A percentile compares a stretch with the other conserved stretches of the same genome.
phyloP scores from a whole-genome alignment of 2,329 filamentous ascomycete genomes.

The Paecilomyces variotii region DNA sequence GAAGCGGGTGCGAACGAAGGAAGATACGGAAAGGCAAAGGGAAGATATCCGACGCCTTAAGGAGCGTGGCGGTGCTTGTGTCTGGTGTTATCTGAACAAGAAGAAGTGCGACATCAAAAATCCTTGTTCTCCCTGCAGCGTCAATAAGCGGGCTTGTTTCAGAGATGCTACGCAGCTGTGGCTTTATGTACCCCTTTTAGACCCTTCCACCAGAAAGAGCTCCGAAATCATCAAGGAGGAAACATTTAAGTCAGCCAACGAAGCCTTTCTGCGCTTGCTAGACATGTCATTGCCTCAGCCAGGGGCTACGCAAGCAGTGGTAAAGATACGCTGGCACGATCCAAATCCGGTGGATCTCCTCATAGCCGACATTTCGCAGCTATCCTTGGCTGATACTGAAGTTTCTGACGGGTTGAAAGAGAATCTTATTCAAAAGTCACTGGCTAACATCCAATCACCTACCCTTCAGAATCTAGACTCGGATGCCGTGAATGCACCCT shows the following conservation, averaged over 20 bases:
- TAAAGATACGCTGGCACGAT: conserved; percentile 10
- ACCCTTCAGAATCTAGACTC: conserved; percentile 3
- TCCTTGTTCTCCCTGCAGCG: conserved; percentile 14
- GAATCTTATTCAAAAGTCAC: conserved; percentile 3
- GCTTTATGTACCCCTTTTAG: conserved; percentile 4
- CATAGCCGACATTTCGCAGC: conserved; percentile 3
- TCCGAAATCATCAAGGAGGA: conserved; percentile 1
- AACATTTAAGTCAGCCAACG: conserved; percentile 5
- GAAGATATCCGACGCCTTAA: conserved; percentile 12
- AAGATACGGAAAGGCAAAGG: conserved; percentile 10
- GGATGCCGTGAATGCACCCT: not conserved
- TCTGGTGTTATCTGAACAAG: conserved; percentile 20
- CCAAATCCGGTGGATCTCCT: conserved; percentile 3
- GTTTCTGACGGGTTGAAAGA: not conserved
- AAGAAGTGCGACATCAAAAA: conserved; percentile 15
- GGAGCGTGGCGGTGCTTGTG: conserved; percentile 18
- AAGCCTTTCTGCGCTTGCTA: conserved; percentile 2
- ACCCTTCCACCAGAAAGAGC: not conserved
- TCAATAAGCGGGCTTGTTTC: conserved; percentile 13
- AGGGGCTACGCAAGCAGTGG: conserved; percentile 1
- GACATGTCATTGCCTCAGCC: not conserved
- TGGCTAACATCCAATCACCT: conserved; percentile 2
- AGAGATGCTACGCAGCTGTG: conserved; percentile 11
- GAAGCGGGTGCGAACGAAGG: conserved; percentile 2
- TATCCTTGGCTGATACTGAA: conserved; percentile 1